Conservation (phyloP, 208 protist species). For the Acanthamoeba divionensis region DNA sequence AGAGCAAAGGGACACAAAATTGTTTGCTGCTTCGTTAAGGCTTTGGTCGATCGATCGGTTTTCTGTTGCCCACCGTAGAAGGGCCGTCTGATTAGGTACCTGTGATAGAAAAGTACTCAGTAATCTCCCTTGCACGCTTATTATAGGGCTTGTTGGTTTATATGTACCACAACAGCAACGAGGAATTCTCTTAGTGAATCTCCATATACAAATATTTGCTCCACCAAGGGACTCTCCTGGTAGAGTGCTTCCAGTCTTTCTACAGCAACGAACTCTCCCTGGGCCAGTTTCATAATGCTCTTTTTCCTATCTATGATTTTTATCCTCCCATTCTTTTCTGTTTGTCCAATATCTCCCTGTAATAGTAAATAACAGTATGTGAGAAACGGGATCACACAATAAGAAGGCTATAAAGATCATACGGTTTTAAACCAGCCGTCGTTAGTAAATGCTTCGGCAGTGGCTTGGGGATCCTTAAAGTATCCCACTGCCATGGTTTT, state of each 20-base stretch:
- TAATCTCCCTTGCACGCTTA: too few species aligned
- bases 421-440: slow-evolving; percentile 24
- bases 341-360: slow-evolving; percentile 18
- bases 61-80: too few species aligned
- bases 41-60: too few species aligned
- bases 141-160: neutral
- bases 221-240: neutral
- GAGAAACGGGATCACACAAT: too few species aligned
- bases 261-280: slow-evolving; percentile 41
- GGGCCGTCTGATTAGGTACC: too few species aligned
- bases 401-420: too few species aligned
- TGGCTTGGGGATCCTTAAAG: slow-evolving; percentile 57
- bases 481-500: slow-evolving; percentile 51
- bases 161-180: slow-evolving; percentile 75
- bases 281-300: neutral
- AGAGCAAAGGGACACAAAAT: neutral
- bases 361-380: neutral
- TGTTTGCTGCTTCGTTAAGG: too few species aligned
- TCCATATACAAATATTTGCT: slow-evolving; percentile 32
- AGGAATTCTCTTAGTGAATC: slow-evolving; percentile 60
- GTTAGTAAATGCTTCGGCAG: neutral
- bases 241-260: slow-evolving; percentile 35
- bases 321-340: neutral
- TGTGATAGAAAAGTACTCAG: too few species aligned
- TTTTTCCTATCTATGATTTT: neutral